phyloP scores from a whole-genome alignment of 2,329 filamentous ascomycete genomes.

The Calonectria pseudoreteaudii region DNA sequence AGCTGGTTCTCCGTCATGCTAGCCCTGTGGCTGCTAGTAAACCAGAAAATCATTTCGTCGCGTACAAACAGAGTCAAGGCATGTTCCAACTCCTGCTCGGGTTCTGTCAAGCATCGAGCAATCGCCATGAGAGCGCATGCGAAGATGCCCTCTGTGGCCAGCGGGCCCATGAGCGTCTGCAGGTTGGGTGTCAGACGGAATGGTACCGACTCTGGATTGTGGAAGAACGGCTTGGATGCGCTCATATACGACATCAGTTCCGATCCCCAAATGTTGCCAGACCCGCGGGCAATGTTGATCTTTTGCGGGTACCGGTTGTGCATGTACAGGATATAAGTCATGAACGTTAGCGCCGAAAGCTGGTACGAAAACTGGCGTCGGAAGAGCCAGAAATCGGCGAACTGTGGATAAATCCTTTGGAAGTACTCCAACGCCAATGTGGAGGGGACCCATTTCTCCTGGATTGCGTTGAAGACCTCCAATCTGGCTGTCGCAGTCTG shows the following conservation, averaged over 20 bases:
- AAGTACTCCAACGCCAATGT: conserved; percentile 90
- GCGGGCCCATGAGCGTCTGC: conserved; percentile 94
- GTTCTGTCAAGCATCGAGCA: conserved; percentile 91
- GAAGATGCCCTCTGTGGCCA: conserved; percentile 96
- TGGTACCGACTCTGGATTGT: conserved; percentile 94
- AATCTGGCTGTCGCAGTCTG: conserved; percentile 79
- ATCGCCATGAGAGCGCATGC: conserved; percentile 97
- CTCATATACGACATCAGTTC: conserved; percentile 95
- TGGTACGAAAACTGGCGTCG: conserved; percentile 97
- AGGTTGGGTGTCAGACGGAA: conserved; percentile 98
- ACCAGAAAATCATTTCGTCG: conserved; percentile 99
- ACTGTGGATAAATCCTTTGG: conserved; percentile 87
- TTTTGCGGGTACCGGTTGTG: conserved; percentile 96
- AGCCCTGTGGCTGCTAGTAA: conserved; percentile 79
- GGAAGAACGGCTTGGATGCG: conserved; percentile 85
- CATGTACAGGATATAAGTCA: conserved; percentile 99
- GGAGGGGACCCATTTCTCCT: conserved; percentile 90
- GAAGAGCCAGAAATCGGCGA: conserved; percentile 98
- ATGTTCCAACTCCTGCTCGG: conserved; percentile 91
- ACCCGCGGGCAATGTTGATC: conserved; percentile 87
- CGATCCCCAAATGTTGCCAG: conserved; percentile 95
- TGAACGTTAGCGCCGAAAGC: conserved; percentile 93
- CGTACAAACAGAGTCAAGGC: conserved; percentile 94
- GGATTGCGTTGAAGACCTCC: conserved; percentile 94
- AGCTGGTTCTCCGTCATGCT: conserved; percentile 71